Conservation (phyloP, 2,329 filamentous ascomycete genomes). For the Trichoderma koningiopsis region DNA sequence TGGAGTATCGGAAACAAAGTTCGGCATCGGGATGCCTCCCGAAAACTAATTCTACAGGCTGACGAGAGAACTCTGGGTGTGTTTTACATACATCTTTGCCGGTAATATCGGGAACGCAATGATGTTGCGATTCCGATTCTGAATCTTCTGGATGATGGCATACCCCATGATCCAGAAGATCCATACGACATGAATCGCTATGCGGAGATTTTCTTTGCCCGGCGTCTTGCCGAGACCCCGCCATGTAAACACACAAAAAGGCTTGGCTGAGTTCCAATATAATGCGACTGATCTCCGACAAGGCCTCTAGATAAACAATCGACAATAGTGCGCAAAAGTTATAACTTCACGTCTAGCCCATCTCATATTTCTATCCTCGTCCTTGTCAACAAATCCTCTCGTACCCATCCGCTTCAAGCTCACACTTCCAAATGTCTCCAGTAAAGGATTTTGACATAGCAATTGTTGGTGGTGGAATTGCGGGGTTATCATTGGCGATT, state of each 20-base stretch:
- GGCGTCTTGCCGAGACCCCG: background rate
- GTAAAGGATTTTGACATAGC: slow-evolving; percentile 40
- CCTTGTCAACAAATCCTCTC: background rate
- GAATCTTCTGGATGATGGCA: background rate
- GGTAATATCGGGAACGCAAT: background rate
- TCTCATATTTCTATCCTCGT: background rate
- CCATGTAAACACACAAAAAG: background rate
- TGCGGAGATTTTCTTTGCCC: background rate
- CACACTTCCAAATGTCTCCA: background rate
- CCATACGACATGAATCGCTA: background rate
- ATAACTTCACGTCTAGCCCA: background rate
- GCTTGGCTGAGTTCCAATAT: background rate
- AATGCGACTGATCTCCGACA: background rate
- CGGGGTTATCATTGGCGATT: slow-evolving; percentile 51
- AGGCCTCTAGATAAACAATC: background rate
- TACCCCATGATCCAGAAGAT: background rate
- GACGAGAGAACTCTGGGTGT: background rate
- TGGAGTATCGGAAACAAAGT: background rate
- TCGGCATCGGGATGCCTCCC: background rate
- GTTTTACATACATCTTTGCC: background rate
- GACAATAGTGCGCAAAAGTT: background rate
- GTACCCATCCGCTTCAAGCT: background rate
- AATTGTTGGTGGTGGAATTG: slow-evolving; percentile 57
- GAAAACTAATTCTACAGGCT: background rate
- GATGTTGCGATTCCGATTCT: background rate